Evolutionary conservation across 2,329 filamentous ascomycete genomes (phyloP).

Genomic region (Cadophora sp.): DNA sequence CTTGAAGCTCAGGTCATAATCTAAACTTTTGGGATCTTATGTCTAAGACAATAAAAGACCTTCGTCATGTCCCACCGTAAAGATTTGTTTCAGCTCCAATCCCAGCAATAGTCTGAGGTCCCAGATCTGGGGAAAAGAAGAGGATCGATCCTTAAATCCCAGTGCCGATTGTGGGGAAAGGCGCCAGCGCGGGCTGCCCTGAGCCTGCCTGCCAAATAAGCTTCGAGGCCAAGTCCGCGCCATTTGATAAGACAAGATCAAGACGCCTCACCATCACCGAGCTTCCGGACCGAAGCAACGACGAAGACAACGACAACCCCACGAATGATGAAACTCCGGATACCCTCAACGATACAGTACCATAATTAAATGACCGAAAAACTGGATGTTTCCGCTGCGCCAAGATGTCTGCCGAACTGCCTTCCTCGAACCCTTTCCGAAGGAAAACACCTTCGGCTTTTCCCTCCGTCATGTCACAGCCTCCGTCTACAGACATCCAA

Average conservation of each 20-base stretch:
- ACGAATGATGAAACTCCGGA: conserved; percentile 17
- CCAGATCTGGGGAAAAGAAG: neutral
- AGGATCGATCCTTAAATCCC: neutral
- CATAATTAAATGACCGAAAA: conserved; percentile 23
- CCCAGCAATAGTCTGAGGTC: neutral
- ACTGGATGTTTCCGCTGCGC: conserved; percentile 24
- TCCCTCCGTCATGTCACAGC: conserved; percentile 26
- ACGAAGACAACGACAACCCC: conserved; percentile 11
- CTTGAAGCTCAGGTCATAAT: neutral
- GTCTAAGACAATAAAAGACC: neutral
- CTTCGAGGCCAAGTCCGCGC: conserved; percentile 18
- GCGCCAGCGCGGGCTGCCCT: neutral
- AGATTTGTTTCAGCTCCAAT: neutral
- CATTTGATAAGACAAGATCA: conserved; percentile 18
- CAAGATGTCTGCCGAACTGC: conserved; percentile 41
- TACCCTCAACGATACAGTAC: conserved; percentile 19
- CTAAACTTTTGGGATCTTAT: too few relatives aligned
- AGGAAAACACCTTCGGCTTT: conserved; percentile 37
- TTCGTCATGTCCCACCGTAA: neutral
- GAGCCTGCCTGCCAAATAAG: conserved; percentile 21
- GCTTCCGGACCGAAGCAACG: conserved; percentile 12
- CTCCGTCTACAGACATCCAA: conserved; percentile 30
- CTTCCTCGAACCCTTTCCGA: conserved; percentile 45
- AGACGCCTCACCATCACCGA: conserved; percentile 26
- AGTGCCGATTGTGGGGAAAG: conserved; percentile 3